These are phyloP conservation scores for Euphorbia pulcherrima DNA, from an alignment of 345 rosid species.

Conservation along the genomic window DNA sequence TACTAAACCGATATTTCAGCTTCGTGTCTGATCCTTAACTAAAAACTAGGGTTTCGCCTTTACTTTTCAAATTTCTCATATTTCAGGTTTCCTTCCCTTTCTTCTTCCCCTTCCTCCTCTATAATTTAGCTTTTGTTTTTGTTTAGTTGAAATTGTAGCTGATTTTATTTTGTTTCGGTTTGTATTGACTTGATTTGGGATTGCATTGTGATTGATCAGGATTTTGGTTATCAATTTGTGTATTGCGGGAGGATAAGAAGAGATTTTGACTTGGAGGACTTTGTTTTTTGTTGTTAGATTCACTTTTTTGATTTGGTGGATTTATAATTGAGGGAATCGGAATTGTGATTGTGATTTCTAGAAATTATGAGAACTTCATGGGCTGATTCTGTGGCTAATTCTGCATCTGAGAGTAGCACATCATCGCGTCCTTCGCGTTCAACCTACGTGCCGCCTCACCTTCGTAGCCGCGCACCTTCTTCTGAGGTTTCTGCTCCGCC, in stretches of 20 bases:
- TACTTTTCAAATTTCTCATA: not conserved
- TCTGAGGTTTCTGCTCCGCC: conserved; percentile 8
- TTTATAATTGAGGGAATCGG: conserved; percentile 1
- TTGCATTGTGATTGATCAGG: conserved; percentile 11
- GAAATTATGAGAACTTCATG: conserved; percentile 28
- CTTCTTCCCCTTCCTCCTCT: not conserved
- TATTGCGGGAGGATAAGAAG: not conserved
- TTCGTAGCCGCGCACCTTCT: conserved; percentile 13
- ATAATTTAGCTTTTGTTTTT: not conserved
- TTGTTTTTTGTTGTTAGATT: not conserved
- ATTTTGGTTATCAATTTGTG: not conserved
- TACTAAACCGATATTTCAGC: conserved; percentile 15
- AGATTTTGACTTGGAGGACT: conserved; percentile 5
- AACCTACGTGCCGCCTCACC: conserved; percentile 25
- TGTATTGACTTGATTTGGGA: not conserved
- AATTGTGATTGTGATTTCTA: not conserved
- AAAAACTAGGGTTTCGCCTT: conserved; percentile 20
- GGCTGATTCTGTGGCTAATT: conserved; percentile 25
- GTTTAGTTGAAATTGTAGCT: not conserved
- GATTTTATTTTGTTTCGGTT: not conserved
- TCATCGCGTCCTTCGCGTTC: conserved; percentile 15
- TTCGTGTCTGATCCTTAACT: conserved; percentile 16
- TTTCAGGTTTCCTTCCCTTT: conserved; percentile 3
- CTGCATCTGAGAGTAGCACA: conserved; percentile 22
- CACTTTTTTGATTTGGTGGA: not conserved